Evolutionary conservation across 2,329 filamentous ascomycete species (phyloP).

Genomic region (Ceratocystis albifundus): DNA sequence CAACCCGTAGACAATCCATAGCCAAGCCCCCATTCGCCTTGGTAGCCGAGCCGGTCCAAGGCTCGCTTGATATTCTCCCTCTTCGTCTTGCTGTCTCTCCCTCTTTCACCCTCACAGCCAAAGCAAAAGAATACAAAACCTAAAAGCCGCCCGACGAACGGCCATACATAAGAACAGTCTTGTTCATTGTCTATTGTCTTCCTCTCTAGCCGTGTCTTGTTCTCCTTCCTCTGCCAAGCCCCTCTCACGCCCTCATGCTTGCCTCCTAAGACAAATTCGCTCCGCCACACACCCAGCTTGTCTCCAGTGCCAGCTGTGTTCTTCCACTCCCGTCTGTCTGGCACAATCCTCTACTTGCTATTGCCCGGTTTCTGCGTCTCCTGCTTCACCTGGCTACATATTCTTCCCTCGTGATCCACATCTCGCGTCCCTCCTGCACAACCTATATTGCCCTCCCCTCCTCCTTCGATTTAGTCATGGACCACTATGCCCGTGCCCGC

Average conservation of each 20-base stretch:
- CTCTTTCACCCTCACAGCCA: slow-evolving; percentile 11
- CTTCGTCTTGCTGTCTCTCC: slow-evolving; percentile 12
- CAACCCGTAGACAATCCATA: neutral
- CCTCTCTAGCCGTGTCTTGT: neutral
- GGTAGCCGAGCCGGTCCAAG: neutral
- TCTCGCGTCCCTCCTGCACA: neutral
- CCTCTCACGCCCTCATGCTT: neutral
- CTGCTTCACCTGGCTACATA: too few relatives aligned
- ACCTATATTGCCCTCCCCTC: neutral
- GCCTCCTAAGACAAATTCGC: neutral
- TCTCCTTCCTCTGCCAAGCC: neutral
- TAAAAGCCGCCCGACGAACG: neutral
- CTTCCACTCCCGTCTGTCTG: too few relatives aligned
- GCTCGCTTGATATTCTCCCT: neutral
- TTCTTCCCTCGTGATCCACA: neutral
- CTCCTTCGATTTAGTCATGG: neutral
- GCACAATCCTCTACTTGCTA: too few relatives aligned
- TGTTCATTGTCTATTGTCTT: neutral
- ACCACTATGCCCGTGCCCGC: slow-evolving; percentile 12
- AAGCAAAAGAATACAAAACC: neutral
- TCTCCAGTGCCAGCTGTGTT: too few relatives aligned
- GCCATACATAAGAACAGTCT: neutral
- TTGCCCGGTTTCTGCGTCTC: too few relatives aligned
- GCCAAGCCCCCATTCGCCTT: neutral
- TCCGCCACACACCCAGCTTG: neutral